Percentiles rank a stretch among this genome's conserved stretches.
phyloP scores from a whole-genome alignment of 768 basidiomycete species.

The Xerocomellus dryophilus region DNA sequence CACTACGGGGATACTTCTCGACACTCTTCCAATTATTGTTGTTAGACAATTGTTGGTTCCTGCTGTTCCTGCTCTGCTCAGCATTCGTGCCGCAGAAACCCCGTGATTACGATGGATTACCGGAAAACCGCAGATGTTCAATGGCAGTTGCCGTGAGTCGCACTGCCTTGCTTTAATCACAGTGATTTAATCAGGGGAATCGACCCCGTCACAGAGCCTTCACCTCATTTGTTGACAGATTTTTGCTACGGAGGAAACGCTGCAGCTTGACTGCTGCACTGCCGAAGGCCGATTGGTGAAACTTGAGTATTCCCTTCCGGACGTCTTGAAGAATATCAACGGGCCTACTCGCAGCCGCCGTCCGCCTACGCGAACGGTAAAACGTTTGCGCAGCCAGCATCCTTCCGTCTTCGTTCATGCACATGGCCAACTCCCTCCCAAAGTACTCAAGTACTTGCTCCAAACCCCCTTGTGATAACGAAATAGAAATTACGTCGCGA shows the following conservation, averaged over 20 bases:
- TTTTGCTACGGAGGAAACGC: neutral
- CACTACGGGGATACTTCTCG: neutral
- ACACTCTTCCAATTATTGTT: neutral
- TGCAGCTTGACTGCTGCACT: too few relatives aligned
- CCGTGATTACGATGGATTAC: neutral
- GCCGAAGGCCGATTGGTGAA: too few relatives aligned
- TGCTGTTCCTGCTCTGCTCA: neutral
- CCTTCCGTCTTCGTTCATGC: neutral
- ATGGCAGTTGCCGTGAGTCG: neutral
- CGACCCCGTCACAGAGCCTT: neutral
- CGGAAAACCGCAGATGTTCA: neutral
- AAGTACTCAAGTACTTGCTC: too few relatives aligned
- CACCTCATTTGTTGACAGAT: neutral
- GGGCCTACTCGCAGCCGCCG: too few relatives aligned
- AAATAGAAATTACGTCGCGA: neutral
- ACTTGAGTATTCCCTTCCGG: too few relatives aligned
- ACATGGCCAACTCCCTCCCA: neutral
- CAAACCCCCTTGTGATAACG: neutral
- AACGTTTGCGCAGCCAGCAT: too few relatives aligned
- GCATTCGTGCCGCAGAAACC: neutral
- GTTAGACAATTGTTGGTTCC: neutral
- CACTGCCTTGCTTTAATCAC: too few relatives aligned
- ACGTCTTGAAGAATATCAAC: too few relatives aligned
- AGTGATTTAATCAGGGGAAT: neutral
- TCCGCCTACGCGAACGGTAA: too few relatives aligned